Evolutionary conservation across 495 filamentous ascomycete genomes (phyloP).

Genomic region (Penicillium mononematosum): DNA sequence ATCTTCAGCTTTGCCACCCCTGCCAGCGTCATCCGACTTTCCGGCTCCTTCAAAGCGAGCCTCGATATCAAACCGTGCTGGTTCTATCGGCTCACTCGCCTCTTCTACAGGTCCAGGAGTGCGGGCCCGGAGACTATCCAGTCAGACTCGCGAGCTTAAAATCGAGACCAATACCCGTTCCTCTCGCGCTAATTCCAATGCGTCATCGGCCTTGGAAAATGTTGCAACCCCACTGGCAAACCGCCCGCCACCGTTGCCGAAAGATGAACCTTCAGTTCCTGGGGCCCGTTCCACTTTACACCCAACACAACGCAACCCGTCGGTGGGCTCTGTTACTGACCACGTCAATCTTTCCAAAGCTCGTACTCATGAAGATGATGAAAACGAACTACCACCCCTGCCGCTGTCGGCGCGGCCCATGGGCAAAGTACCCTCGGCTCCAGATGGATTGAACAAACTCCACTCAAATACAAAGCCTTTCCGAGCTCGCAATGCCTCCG

Average conservation of each 20-base stretch:
- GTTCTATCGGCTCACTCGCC: slow-evolving; percentile 35
- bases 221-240: slow-evolving; percentile 24
- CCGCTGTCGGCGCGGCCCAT: slow-evolving; percentile 49
- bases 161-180: slow-evolving; percentile 72
- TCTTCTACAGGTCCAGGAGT: slow-evolving; percentile 54
- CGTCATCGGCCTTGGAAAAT: slow-evolving; percentile 44
- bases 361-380: slow-evolving; percentile 43
- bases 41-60: slow-evolving; percentile 21
- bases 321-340: slow-evolving; percentile 34
- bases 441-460: slow-evolving; percentile 66
- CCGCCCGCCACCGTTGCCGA: slow-evolving; percentile 32
- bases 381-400: slow-evolving; percentile 36
- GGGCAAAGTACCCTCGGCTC: slow-evolving; percentile 51
- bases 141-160: slow-evolving; percentile 77
- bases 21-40: slow-evolving; percentile 29
- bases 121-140: slow-evolving; percentile 77
- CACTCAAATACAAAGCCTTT: slow-evolving; percentile 73
- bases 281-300: slow-evolving; percentile 23
- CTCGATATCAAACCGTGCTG: slow-evolving; percentile 34
- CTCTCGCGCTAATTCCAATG: slow-evolving; percentile 39
- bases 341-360: slow-evolving; percentile 39
- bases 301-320: slow-evolving; percentile 32
- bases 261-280: slow-evolving; percentile 30
- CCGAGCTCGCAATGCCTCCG: slow-evolving; percentile 70
- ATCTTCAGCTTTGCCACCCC: slow-evolving; percentile 29